A percentile compares a stretch with the other conserved stretches of the same genome.
Evolutionary conservation across 1,139 yeast species (phyloP).

Genomic region (Meyerozyma elateridarum): DNA sequence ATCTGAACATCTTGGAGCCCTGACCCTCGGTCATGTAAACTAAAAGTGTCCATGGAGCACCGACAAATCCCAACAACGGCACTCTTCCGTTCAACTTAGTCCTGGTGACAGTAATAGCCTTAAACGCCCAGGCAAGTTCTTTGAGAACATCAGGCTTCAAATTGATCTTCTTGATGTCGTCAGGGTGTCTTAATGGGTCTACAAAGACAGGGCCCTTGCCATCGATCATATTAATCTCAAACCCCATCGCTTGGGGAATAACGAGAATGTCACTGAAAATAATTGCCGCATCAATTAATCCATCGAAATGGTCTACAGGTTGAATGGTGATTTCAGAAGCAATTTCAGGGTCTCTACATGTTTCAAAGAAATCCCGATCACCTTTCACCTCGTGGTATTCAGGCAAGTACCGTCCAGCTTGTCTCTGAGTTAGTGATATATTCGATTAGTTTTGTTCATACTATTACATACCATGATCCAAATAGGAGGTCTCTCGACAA

Average conservation of each 20-base stretch:
- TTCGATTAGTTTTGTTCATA: slow-evolving; percentile 5
- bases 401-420: slow-evolving; percentile 84
- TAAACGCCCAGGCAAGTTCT: slow-evolving; percentile 91
- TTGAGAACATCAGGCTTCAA: slow-evolving; percentile 64
- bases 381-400: slow-evolving; percentile 91
- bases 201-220: slow-evolving; percentile 95
- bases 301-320: slow-evolving; percentile 86
- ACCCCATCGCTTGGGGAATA: slow-evolving; percentile 98
- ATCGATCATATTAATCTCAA: slow-evolving; percentile 89
- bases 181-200: slow-evolving; percentile 73
- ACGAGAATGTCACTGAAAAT: slow-evolving; percentile 93
- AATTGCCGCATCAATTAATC: slow-evolving; percentile 92
- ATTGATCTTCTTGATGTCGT: slow-evolving; percentile 57
- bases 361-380: slow-evolving; percentile 83
- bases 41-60: slow-evolving; percentile 96
- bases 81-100: slow-evolving; percentile 81
- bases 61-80: slow-evolving; percentile 91
- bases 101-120: slow-evolving; percentile 85
- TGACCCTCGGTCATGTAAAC: slow-evolving; percentile 99
- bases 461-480: slow-evolving; percentile 79
- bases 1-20: slow-evolving; percentile 86
- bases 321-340: slow-evolving; percentile 94
- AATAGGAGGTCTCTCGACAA: slow-evolving; percentile 93
- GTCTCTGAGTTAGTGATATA: slow-evolving; percentile 42
- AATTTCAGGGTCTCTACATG: slow-evolving; percentile 88